Evolutionary conservation across 495 filamentous ascomycete species (phyloP), one percentile per base, ranked within the genome.

Genomic region (Hypoxylon subgilvum): DNA sequence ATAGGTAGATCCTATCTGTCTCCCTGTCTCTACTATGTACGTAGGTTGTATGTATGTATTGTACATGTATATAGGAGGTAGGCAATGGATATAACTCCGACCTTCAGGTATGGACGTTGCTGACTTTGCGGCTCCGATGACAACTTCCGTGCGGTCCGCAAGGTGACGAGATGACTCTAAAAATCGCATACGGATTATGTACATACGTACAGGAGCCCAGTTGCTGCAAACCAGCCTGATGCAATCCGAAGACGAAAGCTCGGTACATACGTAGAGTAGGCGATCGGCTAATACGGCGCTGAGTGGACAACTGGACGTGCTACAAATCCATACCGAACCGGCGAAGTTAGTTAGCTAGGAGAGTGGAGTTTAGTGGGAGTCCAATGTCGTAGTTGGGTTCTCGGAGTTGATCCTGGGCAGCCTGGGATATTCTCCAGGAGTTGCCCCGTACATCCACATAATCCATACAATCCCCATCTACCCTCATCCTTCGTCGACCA

Each of bases 351-450:
- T 22, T 34, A 13, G 52, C 49, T 54, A 59, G 61, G 61, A 64
- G 61, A n/a, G n/a, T n/a, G n/a, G n/a, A n/a, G n/a, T n/a, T 50
- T 57, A 42, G 39, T 64, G 40, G 61, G 50, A 64, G 44, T 64
- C 35, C 55, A 42, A 64, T 64, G 61, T 64, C 31, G 61, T 53
- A 64, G 48, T 49, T 52, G 42, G 57, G 49, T 49, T 38, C 50
- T 52, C 48, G 60, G 60, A 57, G 51, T 52, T 40, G 57, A 66
- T 57, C 57, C 57, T 46, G 5, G 34, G 13, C 23, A 27, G 23
- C 3, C 23, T 27, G 8, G 23, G 23, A 27, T 4, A 27, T n/a
- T 27, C 23, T 27, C 23, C 23, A 27, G 23, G 23, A 27, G 23
- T 27, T 27, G 23, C 59, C 46, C 52, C 44, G 57, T 57, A 53